phyloP scores from a whole-genome alignment of 1,284 basidiomycete species.

The Ustilago curta region DNA sequence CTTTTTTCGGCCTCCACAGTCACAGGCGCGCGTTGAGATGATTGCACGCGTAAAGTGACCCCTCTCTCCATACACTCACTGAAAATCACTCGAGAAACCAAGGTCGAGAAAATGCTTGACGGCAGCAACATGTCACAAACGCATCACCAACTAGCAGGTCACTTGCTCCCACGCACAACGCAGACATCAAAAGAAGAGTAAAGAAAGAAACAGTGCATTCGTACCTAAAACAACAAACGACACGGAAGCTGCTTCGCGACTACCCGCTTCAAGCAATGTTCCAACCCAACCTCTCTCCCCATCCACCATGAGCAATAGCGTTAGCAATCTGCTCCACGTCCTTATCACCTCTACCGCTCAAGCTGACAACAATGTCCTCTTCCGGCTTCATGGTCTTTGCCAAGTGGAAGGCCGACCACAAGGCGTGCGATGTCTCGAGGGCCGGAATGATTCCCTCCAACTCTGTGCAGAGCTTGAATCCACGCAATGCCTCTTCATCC shows the following conservation, averaged over 20 bases:
- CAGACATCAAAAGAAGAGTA: no score
- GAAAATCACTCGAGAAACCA: not conserved
- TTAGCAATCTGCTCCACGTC: constrained; percentile 92
- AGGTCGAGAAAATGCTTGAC: constrained; percentile 5
- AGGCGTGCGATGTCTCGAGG: constrained; percentile 92
- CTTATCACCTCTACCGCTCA: constrained; percentile 85
- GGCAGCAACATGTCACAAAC: not conserved
- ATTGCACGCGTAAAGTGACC: constrained; percentile 5
- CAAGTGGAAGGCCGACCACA: constrained; percentile 88
- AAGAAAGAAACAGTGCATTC: not conserved
- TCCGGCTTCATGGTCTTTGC: constrained; percentile 88
- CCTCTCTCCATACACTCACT: no score
- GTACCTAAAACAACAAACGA: not conserved
- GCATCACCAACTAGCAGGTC: no score
- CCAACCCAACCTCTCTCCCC: constrained; percentile 66
- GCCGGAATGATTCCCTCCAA: constrained; percentile 98
- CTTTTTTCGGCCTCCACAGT: not conserved
- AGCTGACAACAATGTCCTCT: constrained; percentile 82
- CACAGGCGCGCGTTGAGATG: not conserved
- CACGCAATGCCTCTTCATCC: constrained; percentile 90
- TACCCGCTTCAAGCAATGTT: constrained; percentile 41
- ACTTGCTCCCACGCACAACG: no score
- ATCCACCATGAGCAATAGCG: constrained; percentile 60
- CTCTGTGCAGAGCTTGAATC: constrained; percentile 91
- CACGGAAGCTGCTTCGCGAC: not conserved